phyloP scores from a whole-genome alignment of 23 red algal genomes.

The Agarophyton chilense region DNA sequence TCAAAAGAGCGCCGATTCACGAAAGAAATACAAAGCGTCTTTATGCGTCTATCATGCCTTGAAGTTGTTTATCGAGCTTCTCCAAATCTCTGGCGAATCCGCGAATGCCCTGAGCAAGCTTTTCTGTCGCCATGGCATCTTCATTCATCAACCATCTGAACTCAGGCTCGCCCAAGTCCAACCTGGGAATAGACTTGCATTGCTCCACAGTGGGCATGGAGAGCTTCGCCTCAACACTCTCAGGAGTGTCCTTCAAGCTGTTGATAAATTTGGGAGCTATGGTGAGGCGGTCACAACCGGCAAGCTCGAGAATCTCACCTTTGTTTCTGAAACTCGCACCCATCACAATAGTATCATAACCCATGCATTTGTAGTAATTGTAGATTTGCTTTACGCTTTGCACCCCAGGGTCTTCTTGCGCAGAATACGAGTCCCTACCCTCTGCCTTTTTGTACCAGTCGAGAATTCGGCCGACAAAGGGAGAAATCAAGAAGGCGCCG shows the following conservation, averaged over 20 bases:
- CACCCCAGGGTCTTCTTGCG: constrained; percentile 80
- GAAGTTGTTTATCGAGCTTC: constrained; percentile 70
- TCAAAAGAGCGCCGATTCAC: background rate
- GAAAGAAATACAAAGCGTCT: background rate
- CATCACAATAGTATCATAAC: constrained; percentile 86
- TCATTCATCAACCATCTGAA: constrained; percentile 90
- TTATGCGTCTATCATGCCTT: constrained; percentile 23
- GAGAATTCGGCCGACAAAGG: constrained; percentile 87
- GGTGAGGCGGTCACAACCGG: constrained; percentile 93
- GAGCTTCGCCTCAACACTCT: constrained; percentile 57
- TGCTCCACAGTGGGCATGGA: constrained; percentile 3
- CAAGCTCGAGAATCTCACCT: constrained; percentile 85
- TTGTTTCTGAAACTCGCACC: constrained; percentile 88
- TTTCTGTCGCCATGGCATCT: constrained; percentile 85
- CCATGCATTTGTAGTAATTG: constrained; percentile 88
- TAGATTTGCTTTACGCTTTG: constrained; percentile 71
- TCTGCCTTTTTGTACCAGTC: constrained; percentile 91
- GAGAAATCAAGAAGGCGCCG: constrained; percentile 82
- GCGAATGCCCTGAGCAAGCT: constrained; percentile 87
- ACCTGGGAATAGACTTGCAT: constrained; percentile 53
- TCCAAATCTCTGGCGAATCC: constrained; percentile 79
- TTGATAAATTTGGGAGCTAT: constrained; percentile 88
- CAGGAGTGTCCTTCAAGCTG: constrained; percentile 49
- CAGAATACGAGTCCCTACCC: constrained; percentile 47
- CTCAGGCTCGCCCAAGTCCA: constrained; percentile 56